These are phyloP conservation scores for Lentinula novae-zelandiae DNA, from an alignment of 1,284 basidiomycete genomes.

Conservation along the genomic window DNA sequence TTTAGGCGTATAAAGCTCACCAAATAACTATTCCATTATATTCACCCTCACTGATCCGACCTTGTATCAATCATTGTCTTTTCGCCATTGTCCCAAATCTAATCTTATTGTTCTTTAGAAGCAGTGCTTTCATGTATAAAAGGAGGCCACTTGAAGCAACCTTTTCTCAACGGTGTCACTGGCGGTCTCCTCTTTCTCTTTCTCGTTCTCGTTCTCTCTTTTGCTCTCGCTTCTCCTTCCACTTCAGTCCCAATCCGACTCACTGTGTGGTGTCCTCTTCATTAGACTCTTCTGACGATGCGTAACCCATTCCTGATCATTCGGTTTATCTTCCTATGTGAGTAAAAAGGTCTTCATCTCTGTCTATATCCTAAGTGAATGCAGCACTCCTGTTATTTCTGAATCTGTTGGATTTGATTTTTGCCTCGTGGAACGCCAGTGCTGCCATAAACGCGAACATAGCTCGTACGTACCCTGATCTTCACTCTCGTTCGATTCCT, in stretches of 20 bases:
- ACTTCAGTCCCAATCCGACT: background rate
- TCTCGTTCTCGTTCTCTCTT: background rate
- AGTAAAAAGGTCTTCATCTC: constrained; percentile 20
- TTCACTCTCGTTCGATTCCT: background rate
- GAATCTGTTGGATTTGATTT: constrained; percentile 46
- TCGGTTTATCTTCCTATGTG: constrained; percentile 56
- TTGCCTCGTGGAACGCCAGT: constrained; percentile 56
- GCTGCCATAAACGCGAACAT: constrained; percentile 31
- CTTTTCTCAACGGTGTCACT: constrained; percentile 6
- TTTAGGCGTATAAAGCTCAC: too few relatives aligned
- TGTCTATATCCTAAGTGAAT: constrained; percentile 1
- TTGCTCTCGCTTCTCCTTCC: background rate
- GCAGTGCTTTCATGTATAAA: background rate
- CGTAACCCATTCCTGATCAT: constrained; percentile 45
- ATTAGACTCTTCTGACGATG: constrained; percentile 20
- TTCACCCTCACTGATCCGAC: too few relatives aligned
- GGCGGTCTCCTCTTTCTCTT: constrained; percentile 1
- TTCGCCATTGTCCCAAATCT: background rate
- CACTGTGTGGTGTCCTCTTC: background rate
- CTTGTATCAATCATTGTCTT: background rate
- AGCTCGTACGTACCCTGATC: constrained; percentile 29
- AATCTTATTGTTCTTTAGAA: constrained; percentile 6
- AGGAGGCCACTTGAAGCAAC: background rate
- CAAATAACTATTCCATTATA: too few relatives aligned
- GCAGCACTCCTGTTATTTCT: constrained; percentile 52